Base-by-base conservation (phyloP, 169 alveolate genomes). In the Ichthyophthirius multifiliis region DNA sequence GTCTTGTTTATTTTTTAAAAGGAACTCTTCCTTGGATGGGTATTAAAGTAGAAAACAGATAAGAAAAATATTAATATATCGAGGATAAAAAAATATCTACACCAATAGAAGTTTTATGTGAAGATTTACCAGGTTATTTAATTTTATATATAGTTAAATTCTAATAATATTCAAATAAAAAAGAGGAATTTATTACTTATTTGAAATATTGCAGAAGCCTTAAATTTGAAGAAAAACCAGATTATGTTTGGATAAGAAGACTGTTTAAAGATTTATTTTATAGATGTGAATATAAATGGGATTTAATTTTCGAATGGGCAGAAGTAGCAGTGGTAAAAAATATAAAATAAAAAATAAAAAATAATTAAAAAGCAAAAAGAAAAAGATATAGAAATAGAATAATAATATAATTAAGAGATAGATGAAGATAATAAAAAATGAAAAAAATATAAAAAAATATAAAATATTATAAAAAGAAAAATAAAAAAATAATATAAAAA, bases 181-280 rank as follows among this genome's bases (percentile, higher is more conserved):
- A 20, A 74, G 85, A 80, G 34, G 99, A 97, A 88, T 96, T 96
- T 85, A 93, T 90, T 44, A 95, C 97, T 20, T 97, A 96, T 82
- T 85, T 97, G 78, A 96, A 97, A 91, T 97, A 97, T 84, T 97
- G 99, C 73, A 95, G 99, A 43, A 93, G 98, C 45, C 88, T 97
- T 55, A 92, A 99, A 74, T 97, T 97, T 82, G 99, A 97, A 80
- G 99, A 97, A 84, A 89, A 99, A 67, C 99, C 99, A 15, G 99
- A 97, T 86, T 97, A 97, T 87, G 93, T 97, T 30, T 96, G 94
- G 82, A 86, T 98, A 44, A 95, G 99, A 77, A 97, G 99, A 43
- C 86, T 97, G 41, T 96, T 98, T 89, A 98, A 97, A 89, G 99
- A 98, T 73, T 92, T 97, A 45, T 96, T 96, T 84, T 92, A 91